phyloP scores from a whole-genome alignment of 139 green algal genomes.

The Eudorina sp. region DNA sequence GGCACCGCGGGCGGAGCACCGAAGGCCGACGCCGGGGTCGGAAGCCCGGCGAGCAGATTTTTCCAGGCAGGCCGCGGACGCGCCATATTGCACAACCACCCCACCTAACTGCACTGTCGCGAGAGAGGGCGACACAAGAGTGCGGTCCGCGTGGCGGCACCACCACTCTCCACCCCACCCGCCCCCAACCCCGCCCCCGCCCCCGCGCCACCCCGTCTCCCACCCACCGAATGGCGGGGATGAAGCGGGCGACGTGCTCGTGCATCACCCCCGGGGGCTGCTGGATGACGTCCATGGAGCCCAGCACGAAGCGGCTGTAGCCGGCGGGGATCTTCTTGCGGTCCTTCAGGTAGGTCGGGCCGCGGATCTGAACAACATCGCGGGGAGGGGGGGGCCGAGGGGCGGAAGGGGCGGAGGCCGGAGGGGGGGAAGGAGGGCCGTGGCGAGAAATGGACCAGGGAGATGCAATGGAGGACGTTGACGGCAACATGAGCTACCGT shows the following conservation, averaged over 20 bases:
- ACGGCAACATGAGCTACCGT: too few relatives aligned
- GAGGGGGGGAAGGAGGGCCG: neutral
- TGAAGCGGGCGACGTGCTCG: constrained; percentile 71
- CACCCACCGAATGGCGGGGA: constrained; percentile 62
- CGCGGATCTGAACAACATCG: constrained; percentile 59
- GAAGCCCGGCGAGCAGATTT: too few relatives aligned
- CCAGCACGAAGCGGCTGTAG: constrained; percentile 63
- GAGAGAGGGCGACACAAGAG: too few relatives aligned
- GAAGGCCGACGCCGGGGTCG: too few relatives aligned
- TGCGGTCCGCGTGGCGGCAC: neutral
- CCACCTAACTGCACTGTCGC: too few relatives aligned
- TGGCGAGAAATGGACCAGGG: neutral
- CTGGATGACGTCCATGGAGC: constrained; percentile 65
- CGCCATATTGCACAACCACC: too few relatives aligned
- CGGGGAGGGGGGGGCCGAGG: neutral
- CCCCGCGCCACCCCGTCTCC: neutral
- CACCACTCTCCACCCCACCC: neutral
- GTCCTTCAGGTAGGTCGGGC: constrained; percentile 71
- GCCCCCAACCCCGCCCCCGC: neutral
- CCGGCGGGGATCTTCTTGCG: constrained; percentile 69
- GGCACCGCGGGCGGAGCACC: too few relatives aligned
- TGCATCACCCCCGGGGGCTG: constrained; percentile 32
- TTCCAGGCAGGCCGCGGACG: too few relatives aligned
- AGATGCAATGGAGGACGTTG: neutral
- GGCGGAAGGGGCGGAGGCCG: neutral